Base-by-base conservation (phyloP, 2,329 filamentous ascomycete genomes). In the Simplicillium sp. region DNA sequence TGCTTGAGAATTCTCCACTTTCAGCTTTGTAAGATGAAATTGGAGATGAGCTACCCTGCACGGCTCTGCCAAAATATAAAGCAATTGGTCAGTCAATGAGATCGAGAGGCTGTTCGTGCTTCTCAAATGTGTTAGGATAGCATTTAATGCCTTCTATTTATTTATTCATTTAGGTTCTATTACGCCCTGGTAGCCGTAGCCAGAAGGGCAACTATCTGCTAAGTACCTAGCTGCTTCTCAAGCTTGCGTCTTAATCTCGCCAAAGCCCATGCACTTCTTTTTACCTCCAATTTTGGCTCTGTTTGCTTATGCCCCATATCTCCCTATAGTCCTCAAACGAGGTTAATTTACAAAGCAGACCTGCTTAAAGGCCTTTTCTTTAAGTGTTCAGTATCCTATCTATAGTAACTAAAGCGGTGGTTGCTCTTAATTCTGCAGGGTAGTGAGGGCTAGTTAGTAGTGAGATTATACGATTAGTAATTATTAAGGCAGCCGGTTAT, bases 121-220 rank as follows among this genome's bases (percentile, higher is more conserved):
- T n/a, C n/a, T n/a, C n/a, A n/a, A n/a, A n/a, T n/a, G n/a, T n/a
- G n/a, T n/a, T n/a, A n/a, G n/a, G n/a, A n/a, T n/a, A n/a, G n/a
- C n/a, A n/a, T n/a, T n/a, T n/a, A n/a, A n/a, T n/a, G n/a, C n/a
- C n/a, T n/a, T n/a, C n/a, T n/a, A 25, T 25, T 25, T 9, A 25
- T 41, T 38, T 11, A 28, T 28, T 20, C 36, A 37, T 28, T 20
- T 17, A 36, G 28, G 16, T 37, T 37, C 36, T 37, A 37, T 37
- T 37, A 25, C 20, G 36, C 36, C 36, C 36, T 17, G 36, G 36
- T 38, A 31, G 28, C 36, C 36, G 36, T 29, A 29, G 25, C 36
- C 13, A 38, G 36, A 38, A 38, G 36, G 36, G 36, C 36, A 38
- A 31, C 36, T 38, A 38, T 38, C 28, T 29, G 13, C 36, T 38